phyloP scores from a whole-genome alignment of 2,329 filamentous ascomycete species.

The Penicillium sp. region DNA sequence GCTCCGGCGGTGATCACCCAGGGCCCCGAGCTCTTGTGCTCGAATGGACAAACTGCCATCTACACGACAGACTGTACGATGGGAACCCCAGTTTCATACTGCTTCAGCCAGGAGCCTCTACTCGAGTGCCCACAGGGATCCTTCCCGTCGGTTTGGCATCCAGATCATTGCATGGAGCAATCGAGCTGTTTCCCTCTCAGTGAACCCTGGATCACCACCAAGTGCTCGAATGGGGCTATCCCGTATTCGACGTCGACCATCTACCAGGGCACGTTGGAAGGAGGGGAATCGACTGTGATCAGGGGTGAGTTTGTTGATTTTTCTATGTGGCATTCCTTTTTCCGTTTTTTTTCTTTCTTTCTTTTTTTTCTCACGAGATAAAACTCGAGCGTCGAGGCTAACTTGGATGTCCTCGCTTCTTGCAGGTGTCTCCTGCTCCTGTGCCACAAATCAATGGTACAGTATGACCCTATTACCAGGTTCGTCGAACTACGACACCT shows the following conservation, averaged over 20 bases:
- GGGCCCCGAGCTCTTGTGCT: conserved; percentile 14
- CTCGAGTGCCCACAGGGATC: conserved; percentile 20
- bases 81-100: conserved; percentile 24
- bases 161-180: conserved; percentile 22
- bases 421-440: conserved; percentile 24
- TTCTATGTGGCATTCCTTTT: no score
- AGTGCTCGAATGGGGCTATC: conserved; percentile 25
- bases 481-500: conserved; percentile 14
- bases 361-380: neutral
- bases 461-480: conserved; percentile 16
- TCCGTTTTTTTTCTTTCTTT: neutral
- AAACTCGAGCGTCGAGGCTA: neutral
- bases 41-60: conserved; percentile 19
- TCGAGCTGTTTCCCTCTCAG: conserved; percentile 24
- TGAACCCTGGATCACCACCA: conserved; percentile 24
- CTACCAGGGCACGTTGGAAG: conserved; percentile 20
- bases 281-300: conserved; percentile 16
- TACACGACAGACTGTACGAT: conserved; percentile 29
- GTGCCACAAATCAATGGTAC: conserved; percentile 23
- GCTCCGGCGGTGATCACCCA: conserved; percentile 13
- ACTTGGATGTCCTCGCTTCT: neutral
- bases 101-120: conserved; percentile 16
- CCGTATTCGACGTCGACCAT: conserved; percentile 21
- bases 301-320: conserved; percentile 13
- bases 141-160: conserved; percentile 26